phyloP scores from a whole-genome alignment of 176 grass and related monocot species.

The Melocanna baccifera region DNA sequence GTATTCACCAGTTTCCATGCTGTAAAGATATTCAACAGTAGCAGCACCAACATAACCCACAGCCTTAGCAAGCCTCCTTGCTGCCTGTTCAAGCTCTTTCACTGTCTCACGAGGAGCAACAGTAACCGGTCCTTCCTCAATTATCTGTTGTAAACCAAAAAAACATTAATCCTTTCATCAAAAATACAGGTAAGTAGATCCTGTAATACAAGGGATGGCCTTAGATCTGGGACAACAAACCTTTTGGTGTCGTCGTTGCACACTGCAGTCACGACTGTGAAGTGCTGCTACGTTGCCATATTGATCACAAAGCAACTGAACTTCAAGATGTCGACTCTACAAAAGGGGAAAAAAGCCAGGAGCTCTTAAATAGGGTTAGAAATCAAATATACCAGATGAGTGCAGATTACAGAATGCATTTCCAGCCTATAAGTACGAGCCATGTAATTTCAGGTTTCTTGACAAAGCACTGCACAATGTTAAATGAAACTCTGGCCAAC shows the following conservation, averaged over 20 bases:
- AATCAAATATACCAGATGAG: constrained; percentile 6
- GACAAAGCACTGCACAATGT: not conserved
- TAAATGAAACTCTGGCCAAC: not conserved
- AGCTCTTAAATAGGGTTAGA: not conserved
- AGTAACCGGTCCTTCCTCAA: constrained; percentile 94
- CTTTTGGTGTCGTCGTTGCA: constrained; percentile 98
- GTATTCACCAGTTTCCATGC: constrained; percentile 98
- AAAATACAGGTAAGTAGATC: constrained; percentile 5
- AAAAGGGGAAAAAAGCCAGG: not conserved
- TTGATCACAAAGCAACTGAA: constrained; percentile 90
- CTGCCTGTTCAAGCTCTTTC: constrained; percentile 90
- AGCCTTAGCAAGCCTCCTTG: constrained; percentile 91
- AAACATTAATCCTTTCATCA: not conserved
- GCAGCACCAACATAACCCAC: constrained; percentile 96
- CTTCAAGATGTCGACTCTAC: constrained; percentile 98
- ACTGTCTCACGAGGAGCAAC: constrained; percentile 80
- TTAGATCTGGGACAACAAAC: constrained; percentile 28
- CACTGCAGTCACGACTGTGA: constrained; percentile 98
- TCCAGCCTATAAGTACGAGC: constrained; percentile 8
- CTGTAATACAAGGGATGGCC: not conserved
- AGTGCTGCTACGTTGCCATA: constrained; percentile 96
- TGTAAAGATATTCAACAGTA: constrained; percentile 98
- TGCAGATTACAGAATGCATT: not conserved
- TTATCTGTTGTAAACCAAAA: constrained; percentile 58
- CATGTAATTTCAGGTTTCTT: not conserved